Evolutionary conservation across 2,329 filamentous ascomycete species (phyloP).

Genomic region (Phialophora verrucosa): DNA sequence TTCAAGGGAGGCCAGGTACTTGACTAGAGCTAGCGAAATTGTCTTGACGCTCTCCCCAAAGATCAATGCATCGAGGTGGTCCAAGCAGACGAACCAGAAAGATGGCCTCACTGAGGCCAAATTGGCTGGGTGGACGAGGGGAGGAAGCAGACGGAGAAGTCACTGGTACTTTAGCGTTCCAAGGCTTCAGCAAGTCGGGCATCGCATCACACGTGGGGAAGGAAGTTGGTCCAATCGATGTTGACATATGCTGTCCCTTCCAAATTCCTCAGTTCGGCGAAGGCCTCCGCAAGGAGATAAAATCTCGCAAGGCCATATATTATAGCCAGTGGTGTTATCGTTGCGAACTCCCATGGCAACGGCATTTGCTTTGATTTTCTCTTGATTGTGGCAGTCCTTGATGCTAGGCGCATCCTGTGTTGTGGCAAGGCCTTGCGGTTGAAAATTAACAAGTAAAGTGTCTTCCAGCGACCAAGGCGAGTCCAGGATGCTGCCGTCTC

Average conservation of each 20-base stretch:
- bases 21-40: no score
- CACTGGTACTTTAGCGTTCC: no score
- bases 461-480: constrained; percentile 42
- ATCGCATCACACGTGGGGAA: constrained; percentile 21
- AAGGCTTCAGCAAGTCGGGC: no score
- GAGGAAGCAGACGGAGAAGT: no score
- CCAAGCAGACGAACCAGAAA: no score
- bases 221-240: constrained; percentile 42
- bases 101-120: no score
- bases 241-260: constrained; percentile 43
- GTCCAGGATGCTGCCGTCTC: constrained; percentile 44
- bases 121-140: no score
- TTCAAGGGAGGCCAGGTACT: no score
- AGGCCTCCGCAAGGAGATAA: constrained; percentile 45
- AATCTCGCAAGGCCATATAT: constrained; percentile 40
- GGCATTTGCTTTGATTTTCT: constrained; percentile 38
- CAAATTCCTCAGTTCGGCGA: constrained; percentile 44
- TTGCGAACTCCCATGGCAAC: constrained; percentile 42
- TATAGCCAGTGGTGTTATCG: constrained; percentile 42
- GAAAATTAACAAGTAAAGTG: constrained; percentile 37
- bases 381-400: constrained; percentile 33
- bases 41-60: no score
- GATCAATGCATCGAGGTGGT: no score
- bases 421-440: constrained; percentile 31
- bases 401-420: constrained; percentile 30